Base-by-base conservation (phyloP, 306 rosid genomes). In the Corylus heterophylla region DNA sequence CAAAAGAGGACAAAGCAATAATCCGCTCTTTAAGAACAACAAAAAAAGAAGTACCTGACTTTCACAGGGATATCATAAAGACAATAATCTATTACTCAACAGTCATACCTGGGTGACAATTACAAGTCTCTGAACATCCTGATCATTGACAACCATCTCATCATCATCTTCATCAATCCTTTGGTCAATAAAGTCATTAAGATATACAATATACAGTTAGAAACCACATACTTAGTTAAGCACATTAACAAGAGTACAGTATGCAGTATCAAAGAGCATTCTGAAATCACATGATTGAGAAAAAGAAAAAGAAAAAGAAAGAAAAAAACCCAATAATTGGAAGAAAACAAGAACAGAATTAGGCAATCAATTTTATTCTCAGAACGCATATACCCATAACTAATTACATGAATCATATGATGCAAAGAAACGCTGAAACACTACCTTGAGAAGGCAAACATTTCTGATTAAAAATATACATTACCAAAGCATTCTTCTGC, bases 141-240 rank as follows among this genome's bases (percentile, higher is more conserved):
- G 93, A 77, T 93, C 98, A 79, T 85, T 85, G 86, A 84, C 92
- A 84, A 85, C 83, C 85, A 80, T 82, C 83, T 91, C 97, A 69
- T 93, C 98, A 54, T 95, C 97, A 42, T 90, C 99, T 14, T 92
- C 94, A 29, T 91, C 98, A 69, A 87, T 86, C 88, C 98, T 93
- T 81, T 56, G 63, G 72, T 39, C 67, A 66, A 76, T 54, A 85
- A 88, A 72, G 39, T 47, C 77, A 76, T 72, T 81, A 75, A 83
- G 74, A 84, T 74, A 64, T 59, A 49, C 16, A 71, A 27, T 13
- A 42, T 42, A 79, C 54, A 45, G 76, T 74, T 78, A 49, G 68
- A 12, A 22, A 74, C 62, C 37, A 56, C 31, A 18, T 12, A 75
- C 69, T 67, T 56, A 49, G 45, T 13, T 25, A 54, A 16, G 42